phyloP scores from a whole-genome alignment of 345 rosid species.

The Eucalyptus albens region DNA sequence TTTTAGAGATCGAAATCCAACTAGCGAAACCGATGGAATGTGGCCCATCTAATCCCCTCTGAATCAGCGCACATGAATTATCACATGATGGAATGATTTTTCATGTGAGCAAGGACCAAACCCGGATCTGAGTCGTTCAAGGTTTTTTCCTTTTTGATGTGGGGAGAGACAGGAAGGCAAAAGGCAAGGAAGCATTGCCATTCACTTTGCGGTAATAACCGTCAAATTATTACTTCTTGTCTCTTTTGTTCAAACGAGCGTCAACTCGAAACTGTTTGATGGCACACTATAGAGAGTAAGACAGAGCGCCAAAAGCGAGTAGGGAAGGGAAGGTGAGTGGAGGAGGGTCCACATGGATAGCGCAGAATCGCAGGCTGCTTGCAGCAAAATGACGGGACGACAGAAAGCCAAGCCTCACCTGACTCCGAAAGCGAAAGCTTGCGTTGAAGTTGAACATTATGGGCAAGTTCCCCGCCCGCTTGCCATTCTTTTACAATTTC shows the following conservation, averaged over 20 bases:
- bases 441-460: background rate
- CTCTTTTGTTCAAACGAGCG: background rate
- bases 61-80: background rate
- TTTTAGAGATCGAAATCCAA: background rate
- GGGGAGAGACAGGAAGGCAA: background rate
- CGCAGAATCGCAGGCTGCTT: background rate
- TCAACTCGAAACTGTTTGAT: background rate
- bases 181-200: background rate
- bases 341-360: background rate
- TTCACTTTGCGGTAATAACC: background rate
- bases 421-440: constrained; percentile 18
- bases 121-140: background rate
- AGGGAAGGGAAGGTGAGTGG: background rate
- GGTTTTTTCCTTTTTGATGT: background rate
- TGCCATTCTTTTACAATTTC: background rate
- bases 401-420: constrained; percentile 23
- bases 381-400: background rate
- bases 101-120: background rate
- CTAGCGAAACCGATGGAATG: background rate
- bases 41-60: background rate
- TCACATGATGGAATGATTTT: background rate
- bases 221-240: background rate
- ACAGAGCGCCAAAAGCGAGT: background rate
- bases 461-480: background rate
- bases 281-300: background rate